A percentile compares a stretch with the other conserved stretches of the same genome.
Conservation (phyloP, 768 basidiomycete species). For the Mrakia blollopis region DNA sequence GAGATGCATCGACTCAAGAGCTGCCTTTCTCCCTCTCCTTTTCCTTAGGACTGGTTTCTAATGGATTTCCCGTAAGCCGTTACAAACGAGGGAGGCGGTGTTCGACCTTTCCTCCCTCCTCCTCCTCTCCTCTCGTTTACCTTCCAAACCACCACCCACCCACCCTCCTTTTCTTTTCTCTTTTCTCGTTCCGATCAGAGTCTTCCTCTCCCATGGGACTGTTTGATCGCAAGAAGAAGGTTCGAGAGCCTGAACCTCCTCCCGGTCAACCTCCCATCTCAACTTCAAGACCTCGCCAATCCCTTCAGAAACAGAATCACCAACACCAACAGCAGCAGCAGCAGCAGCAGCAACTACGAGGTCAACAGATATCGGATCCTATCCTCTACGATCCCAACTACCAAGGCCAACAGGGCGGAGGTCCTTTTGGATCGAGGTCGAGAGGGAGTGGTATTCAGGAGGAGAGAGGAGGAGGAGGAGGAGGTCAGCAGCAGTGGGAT, state of each 20-base stretch:
- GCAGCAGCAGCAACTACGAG: not conserved
- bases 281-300: conserved; percentile 1
- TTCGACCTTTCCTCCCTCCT: not conserved
- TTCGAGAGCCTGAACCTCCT: conserved; percentile 1
- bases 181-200: not conserved
- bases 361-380: conserved; percentile 1
- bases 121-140: not conserved
- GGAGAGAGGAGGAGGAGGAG: conserved; percentile 1
- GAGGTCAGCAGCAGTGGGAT: conserved; percentile 1
- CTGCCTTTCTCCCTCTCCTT: no score
- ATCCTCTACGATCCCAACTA: not conserved
- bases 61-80: not conserved
- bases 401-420: not conserved
- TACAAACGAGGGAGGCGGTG: not conserved
- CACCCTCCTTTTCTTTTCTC: not conserved
- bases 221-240: conserved; percentile 17
- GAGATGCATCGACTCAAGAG: no score
- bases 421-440: not conserved
- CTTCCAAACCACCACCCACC: not conserved
- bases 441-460: not conserved
- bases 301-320: no score
- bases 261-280: conserved; percentile 13
- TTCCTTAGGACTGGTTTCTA: not conserved
- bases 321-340: not conserved
- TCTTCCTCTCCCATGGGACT: not conserved